Evolutionary conservation across 331 rosid genomes (phyloP).

Genomic region (Acacia concinna): DNA sequence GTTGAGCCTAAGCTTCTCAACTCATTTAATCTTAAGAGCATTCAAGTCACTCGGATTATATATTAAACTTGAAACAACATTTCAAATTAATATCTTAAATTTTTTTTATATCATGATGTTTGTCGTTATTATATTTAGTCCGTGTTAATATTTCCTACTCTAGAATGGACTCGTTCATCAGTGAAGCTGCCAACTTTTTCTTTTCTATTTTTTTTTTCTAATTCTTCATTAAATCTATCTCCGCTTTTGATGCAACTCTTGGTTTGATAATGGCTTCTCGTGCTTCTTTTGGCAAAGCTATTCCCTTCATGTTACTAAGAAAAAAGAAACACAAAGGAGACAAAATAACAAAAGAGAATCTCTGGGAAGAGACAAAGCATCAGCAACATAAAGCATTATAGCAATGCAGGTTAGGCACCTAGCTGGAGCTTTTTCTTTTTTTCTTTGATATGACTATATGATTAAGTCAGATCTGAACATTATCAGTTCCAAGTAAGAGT

Average conservation of each 20-base stretch:
- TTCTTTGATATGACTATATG: no score
- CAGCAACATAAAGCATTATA: neutral
- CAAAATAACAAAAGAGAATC: neutral
- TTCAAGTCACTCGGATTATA: constrained; percentile 5
- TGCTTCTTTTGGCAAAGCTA: constrained; percentile 13
- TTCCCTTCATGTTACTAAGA: constrained; percentile 1
- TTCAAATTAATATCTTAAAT: neutral
- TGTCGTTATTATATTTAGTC: neutral
- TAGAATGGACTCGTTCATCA: neutral
- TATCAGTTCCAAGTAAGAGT: neutral
- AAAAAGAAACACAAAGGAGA: neutral
- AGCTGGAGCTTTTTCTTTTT: neutral
- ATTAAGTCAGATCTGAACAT: neutral
- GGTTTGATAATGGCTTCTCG: neutral
- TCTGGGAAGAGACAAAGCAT: neutral
- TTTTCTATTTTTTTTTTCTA: neutral
- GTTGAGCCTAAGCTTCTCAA: constrained; percentile 13
- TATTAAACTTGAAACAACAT: neutral
- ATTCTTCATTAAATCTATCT: neutral
- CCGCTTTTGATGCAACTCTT: constrained; percentile 1
- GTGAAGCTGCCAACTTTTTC: neutral
- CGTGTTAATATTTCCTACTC: neutral
- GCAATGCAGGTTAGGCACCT: neutral
- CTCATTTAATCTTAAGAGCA: constrained; percentile 24
- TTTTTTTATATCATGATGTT: neutral